Evolutionary conservation across 331 rosid species (phyloP), one percentile per base, ranked within the genome.

Genomic region (Stylosanthes scabra): DNA sequence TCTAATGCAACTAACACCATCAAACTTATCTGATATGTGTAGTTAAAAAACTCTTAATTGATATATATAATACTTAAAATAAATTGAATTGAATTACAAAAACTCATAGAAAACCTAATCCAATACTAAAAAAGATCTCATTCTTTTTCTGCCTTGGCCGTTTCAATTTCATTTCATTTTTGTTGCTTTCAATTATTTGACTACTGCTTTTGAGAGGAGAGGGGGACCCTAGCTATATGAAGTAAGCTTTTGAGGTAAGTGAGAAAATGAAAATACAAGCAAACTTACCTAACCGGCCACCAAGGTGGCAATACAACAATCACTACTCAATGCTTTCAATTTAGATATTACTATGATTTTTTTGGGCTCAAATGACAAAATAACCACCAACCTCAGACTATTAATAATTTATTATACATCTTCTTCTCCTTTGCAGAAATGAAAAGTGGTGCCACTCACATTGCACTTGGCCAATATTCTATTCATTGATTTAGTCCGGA

Each of bases 121-220:
- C 37, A 31, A 70, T 2, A 41, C 57, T n/a, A n/a, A 51, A 51
- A 51, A 34, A 64, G 67, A 71, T 9, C 9, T 2, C 37, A 69
- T 46, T 55, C 84, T 80, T 63, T 63, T 75, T 41, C 37, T 50
- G 55, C 57, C 68, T 34, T 52, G 25, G 74, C 61, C 79, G 60
- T 61, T 31, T 31, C 37, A 31, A 31, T 49, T 70, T 50, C 70
- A 25, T 66, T 13, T 20, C 25, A 20, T 20, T 20, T 20, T 61
- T 69, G 72, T 66, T 34, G 41, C 40, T 55, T 82, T 27, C 74
- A 76, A 67, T 68, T 66, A 79, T 75, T 71, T 82, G 80, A 82
- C 66, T 25, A 66, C 73, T 63, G 25, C 58, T 52, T n/a, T 46
- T 20, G 25, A 20, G 25, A 20, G 25, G 25, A 20, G 25, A 20